These are phyloP conservation scores for Candida schatavii DNA, from an alignment of 805 yeast genomes.

Conservation along the genomic window DNA sequence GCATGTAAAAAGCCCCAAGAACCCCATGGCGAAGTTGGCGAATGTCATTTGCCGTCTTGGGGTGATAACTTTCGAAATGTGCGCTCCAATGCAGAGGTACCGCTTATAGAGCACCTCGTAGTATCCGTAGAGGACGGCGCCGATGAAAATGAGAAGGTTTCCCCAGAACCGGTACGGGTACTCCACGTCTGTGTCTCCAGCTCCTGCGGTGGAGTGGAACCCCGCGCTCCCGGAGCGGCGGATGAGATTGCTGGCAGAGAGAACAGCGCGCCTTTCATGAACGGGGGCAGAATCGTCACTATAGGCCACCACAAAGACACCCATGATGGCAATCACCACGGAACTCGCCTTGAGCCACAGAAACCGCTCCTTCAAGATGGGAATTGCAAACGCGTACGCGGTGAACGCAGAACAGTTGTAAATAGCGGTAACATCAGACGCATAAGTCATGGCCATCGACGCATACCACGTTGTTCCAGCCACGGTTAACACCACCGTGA, in stretches of 20 bases:
- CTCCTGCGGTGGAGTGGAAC: conserved; percentile 10
- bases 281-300: conserved; percentile 35
- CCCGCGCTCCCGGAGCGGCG: neutral
- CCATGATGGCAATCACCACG: conserved; percentile 69
- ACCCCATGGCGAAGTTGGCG: conserved; percentile 71
- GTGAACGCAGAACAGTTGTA: conserved; percentile 89
- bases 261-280: no score
- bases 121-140: conserved; percentile 76
- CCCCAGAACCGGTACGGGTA: conserved; percentile 68
- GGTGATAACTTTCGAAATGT: conserved; percentile 39
- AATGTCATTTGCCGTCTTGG: conserved; percentile 73
- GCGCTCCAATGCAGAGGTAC: conserved; percentile 68
- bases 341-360: conserved; percentile 60
- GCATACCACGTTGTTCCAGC: conserved; percentile 88
- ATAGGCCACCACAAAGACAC: conserved; percentile 79
- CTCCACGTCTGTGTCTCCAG: conserved; percentile 15
- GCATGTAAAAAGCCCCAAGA: conserved; percentile 60
- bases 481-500: conserved; percentile 58
- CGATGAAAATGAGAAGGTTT: conserved; percentile 64
- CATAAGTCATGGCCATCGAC: conserved; percentile 76
- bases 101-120: conserved; percentile 83
- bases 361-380: conserved; percentile 64
- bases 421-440: conserved; percentile 85
- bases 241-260: neutral
- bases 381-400: conserved; percentile 81